Conservation (phyloP, 2,329 filamentous ascomycete species). For the Pseudogymnoascus sp. region DNA sequence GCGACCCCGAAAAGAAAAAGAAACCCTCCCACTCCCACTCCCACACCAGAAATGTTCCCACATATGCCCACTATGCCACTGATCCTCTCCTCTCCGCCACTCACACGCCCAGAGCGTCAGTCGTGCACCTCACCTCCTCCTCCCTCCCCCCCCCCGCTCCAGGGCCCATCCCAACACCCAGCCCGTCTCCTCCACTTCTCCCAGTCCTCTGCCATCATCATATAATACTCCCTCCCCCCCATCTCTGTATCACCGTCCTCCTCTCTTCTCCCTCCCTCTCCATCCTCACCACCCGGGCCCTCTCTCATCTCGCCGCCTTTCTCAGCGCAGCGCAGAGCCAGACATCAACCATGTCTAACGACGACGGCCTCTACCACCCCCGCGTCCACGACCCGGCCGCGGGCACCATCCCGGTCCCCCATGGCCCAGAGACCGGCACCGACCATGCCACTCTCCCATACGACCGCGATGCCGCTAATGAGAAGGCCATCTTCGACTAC, state of each 20-base stretch:
- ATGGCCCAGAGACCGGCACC: slow-evolving; percentile 26
- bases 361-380: slow-evolving; percentile 19
- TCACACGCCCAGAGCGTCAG: neutral
- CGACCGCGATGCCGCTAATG: slow-evolving; percentile 24
- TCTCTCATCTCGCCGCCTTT: neutral
- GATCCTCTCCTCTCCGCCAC: neutral
- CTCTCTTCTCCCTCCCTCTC: neutral
- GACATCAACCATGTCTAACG: neutral
- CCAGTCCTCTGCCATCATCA: neutral
- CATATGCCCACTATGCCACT: neutral
- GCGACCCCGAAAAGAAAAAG: neutral
- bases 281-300: neutral
- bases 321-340: neutral
- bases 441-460: slow-evolving; percentile 19
- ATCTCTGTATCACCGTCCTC: neutral
- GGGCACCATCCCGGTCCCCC: slow-evolving; percentile 22
- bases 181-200: neutral
- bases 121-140: neutral
- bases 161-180: neutral
- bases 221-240: neutral
- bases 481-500: slow-evolving; percentile 62
- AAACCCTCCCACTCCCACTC: neutral
- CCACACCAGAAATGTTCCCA: neutral
- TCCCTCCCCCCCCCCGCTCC: neutral
- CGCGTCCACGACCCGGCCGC: slow-evolving; percentile 22